Conservation (phyloP, 495 filamentous ascomycete species). For the Lindgomyces ingoldianus region DNA sequence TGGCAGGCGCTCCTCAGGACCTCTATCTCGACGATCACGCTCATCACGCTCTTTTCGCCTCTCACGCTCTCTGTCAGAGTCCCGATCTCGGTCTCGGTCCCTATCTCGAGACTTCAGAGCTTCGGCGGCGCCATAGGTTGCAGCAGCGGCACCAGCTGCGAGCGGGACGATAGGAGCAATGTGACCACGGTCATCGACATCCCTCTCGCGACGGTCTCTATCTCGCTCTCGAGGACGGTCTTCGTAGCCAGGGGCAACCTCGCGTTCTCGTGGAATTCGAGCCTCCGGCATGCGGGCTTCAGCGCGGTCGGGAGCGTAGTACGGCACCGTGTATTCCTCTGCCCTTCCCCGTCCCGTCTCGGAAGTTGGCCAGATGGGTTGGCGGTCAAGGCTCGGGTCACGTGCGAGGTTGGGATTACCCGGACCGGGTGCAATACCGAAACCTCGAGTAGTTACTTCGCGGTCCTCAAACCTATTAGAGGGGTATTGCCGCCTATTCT, state of each 20-base stretch:
- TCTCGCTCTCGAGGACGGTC: slow-evolving; percentile 37
- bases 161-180: slow-evolving; percentile 6
- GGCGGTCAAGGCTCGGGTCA: slow-evolving; percentile 32
- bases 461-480: slow-evolving; percentile 37
- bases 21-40: slow-evolving; percentile 10
- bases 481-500: slow-evolving; percentile 35
- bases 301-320: slow-evolving; percentile 39
- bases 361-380: slow-evolving; percentile 23
- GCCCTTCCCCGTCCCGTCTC: slow-evolving; percentile 12
- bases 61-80: slow-evolving; percentile 31
- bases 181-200: slow-evolving; percentile 17
- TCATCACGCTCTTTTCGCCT: background rate
- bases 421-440: slow-evolving; percentile 42
- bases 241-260: slow-evolving; percentile 26
- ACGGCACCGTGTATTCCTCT: slow-evolving; percentile 26
- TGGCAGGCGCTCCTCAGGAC: background rate
- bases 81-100: slow-evolving; percentile 28
- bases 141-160: slow-evolving; percentile 21
- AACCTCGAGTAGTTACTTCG: slow-evolving; percentile 43
- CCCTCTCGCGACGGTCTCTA: slow-evolving; percentile 18
- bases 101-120: slow-evolving; percentile 26
- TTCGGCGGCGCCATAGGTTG: slow-evolving; percentile 25
- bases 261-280: slow-evolving; percentile 20
- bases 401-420: slow-evolving; percentile 35
- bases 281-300: slow-evolving; percentile 2